Percentiles rank a stretch among this genome's conserved stretches.
phyloP scores from a whole-genome alignment of 2,329 filamentous ascomycete species.

The Apiospora hydei region DNA sequence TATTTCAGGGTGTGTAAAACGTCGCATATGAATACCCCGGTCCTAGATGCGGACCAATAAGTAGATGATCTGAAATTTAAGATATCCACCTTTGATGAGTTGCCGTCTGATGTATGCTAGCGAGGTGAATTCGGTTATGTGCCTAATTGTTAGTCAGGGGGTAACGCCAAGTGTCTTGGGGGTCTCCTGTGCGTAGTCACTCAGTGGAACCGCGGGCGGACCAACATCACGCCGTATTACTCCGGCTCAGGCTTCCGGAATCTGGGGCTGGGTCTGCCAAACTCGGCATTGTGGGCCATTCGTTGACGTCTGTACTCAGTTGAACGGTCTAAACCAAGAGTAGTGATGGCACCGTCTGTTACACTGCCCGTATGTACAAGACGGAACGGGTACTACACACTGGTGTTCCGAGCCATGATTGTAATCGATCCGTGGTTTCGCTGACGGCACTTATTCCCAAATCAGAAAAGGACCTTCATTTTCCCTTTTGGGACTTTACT shows the following conservation, averaged over 20 bases:
- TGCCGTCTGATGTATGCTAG: background rate
- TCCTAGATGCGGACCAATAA: background rate
- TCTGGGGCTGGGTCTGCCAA: background rate
- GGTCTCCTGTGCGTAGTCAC: no score
- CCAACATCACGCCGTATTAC: background rate
- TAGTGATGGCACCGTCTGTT: no score
- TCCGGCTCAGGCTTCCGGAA: background rate
- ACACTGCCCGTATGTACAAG: no score
- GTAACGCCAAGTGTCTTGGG: background rate
- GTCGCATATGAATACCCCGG: conserved; percentile 1
- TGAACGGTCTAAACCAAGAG: no score
- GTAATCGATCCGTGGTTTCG: no score
- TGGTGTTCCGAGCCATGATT: no score
- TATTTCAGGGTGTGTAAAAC: background rate
- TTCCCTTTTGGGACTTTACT: background rate
- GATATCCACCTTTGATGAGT: background rate
- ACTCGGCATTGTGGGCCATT: background rate
- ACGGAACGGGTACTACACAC: no score
- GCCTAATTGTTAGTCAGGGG: background rate
- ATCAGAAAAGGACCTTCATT: background rate
- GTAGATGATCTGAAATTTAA: conserved; percentile 17
- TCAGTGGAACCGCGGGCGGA: background rate
- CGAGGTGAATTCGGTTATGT: background rate
- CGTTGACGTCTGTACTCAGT: no score
- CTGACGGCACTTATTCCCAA: background rate